Evolutionary conservation across 1,284 basidiomycete species (phyloP), one percentile per base, ranked within the genome.

Genomic region (Rhodotorula glutinis): DNA sequence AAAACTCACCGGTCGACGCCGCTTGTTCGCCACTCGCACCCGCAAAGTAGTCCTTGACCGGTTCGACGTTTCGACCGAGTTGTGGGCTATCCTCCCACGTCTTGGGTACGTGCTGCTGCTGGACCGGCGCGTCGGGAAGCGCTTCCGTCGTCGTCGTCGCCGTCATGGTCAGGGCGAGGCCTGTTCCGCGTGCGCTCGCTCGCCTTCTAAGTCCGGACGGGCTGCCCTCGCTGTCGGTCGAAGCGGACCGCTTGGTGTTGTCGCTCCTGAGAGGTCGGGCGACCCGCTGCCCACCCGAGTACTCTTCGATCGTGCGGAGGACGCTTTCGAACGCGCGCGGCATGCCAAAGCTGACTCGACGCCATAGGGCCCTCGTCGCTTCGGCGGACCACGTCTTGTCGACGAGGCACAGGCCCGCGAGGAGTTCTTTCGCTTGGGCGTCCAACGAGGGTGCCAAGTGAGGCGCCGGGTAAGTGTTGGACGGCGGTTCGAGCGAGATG

Each of bases 341-440:
- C 57, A 67, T 67, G 16, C 71, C 71, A n/a, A 73, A 70, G 29
- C 63, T 62, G 14, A 73, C 62, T 29, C 65, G 58, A 25, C 69
- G 61, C 71, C 71, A 73, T 25, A 73, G 41, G 17, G 63, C 63
- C 23, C 67, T 25, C 7, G 66, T 70, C 19, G 68, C 68, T 46
- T 73, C 71, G 10, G 62, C 65, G 25, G 60, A 63, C 68, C 68
- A 73, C 0, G 58, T 62, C 53, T 68, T 62, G 57, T 65, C 60
- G 27, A 68, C 71, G 52, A 64, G 62, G 10, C 65, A 63, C 30
- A 57, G 27, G 9, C 49, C 40, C 47, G 57, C 40, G 38, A 70
- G 46, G 25, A 59, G 53, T 44, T 60, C 60, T 41, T 56, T 68
- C 30, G 56, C 61, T 33, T 62, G 62, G 46, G 33, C 52, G 49